Evolutionary conservation across 441 rosid genomes (phyloP).

Genomic region (Gossypium gossypioides): DNA sequence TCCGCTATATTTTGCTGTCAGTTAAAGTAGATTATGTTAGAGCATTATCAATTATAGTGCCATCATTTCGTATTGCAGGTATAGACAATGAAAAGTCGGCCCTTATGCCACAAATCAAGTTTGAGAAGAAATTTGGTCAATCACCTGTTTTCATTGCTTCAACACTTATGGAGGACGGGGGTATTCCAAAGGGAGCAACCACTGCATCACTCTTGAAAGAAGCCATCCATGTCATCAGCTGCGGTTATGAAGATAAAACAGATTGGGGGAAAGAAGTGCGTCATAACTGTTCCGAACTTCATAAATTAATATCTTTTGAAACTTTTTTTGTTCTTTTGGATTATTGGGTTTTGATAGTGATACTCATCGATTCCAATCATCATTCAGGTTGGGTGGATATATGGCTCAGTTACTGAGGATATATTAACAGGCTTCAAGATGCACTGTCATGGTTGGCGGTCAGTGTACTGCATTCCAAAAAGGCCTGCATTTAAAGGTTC

Average conservation of each 20-base stretch:
- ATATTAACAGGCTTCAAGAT: slow-evolving; percentile 97
- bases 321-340: background rate
- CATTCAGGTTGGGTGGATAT: slow-evolving; percentile 90
- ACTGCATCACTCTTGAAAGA: slow-evolving; percentile 80
- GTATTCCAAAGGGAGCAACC: slow-evolving; percentile 65
- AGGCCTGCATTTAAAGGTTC: slow-evolving; percentile 92
- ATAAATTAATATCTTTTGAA: background rate
- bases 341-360: background rate
- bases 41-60: background rate
- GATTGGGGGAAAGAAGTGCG: slow-evolving; percentile 97
- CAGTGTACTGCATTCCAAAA: slow-evolving; percentile 83
- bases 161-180: slow-evolving; percentile 72
- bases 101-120: slow-evolving; percentile 45
- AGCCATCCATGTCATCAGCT: slow-evolving; percentile 95
- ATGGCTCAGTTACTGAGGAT: slow-evolving; percentile 95
- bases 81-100: slow-evolving; percentile 51
- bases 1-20: background rate
- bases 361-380: background rate
- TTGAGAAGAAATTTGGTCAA: slow-evolving; percentile 92
- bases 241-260: slow-evolving; percentile 91
- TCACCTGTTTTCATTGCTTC: slow-evolving; percentile 81
- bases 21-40: background rate
- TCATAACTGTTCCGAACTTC: background rate
- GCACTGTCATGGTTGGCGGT: slow-evolving; percentile 99
- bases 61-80: slow-evolving; percentile 26